Conservation (phyloP, 176 grass and related monocot genomes). For the Triticum timopheevii region DNA sequence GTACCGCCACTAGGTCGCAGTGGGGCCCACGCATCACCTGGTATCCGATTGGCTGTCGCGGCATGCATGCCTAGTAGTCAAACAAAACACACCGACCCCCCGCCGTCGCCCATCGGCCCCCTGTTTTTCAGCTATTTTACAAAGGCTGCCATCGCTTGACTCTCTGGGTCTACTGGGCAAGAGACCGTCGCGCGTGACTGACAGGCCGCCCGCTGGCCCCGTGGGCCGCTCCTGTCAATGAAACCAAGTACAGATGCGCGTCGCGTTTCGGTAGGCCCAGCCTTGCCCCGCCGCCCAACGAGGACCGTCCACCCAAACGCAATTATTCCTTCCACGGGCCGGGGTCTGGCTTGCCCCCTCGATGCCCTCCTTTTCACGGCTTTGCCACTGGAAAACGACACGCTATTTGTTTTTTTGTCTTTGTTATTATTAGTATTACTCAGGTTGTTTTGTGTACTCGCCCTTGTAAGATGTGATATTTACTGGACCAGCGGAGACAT, state of each 20-base stretch:
- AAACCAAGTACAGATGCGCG: rapidly evolving
- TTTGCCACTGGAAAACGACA: slow-evolving; percentile 21
- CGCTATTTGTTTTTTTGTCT: background rate
- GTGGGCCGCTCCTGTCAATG: background rate
- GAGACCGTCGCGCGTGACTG: background rate
- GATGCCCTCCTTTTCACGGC: slow-evolving; percentile 14
- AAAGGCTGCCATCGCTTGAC: background rate
- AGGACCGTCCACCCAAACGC: slow-evolving; percentile 36
- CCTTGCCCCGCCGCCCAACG: slow-evolving; percentile 31
- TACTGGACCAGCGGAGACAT: too few relatives aligned
- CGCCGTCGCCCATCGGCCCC: background rate
- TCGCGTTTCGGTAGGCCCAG: background rate
- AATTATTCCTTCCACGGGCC: slow-evolving; percentile 30
- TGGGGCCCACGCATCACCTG: background rate
- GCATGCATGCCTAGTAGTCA: background rate
- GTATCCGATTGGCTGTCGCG: slow-evolving; percentile 9
- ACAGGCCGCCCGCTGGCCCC: background rate
- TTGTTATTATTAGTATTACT: too few relatives aligned
- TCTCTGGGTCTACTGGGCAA: background rate
- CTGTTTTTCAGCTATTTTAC: background rate
- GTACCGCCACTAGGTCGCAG: background rate
- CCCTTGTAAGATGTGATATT: background rate
- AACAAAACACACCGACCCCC: slow-evolving; percentile 29
- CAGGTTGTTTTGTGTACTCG: background rate
- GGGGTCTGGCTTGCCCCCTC: background rate